Conservation (phyloP, 2,329 filamentous ascomycete species). For the Plenodomus biglobosus region DNA sequence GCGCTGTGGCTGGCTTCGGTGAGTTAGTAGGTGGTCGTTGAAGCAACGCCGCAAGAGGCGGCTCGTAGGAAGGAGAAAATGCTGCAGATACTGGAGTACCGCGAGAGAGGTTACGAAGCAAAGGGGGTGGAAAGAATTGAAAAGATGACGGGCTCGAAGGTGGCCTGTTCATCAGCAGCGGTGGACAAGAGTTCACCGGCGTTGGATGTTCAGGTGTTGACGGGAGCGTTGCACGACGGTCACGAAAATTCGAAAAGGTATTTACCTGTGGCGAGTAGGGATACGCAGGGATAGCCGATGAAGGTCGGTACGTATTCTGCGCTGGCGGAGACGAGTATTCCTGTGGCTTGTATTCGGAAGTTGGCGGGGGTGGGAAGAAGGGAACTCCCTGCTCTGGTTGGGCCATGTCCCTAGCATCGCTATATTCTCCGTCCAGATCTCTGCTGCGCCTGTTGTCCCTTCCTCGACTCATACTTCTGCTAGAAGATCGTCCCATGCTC, state of each 20-base stretch:
- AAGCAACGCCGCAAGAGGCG: constrained; percentile 39
- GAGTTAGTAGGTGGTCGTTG: constrained; percentile 38
- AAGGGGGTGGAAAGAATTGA: constrained; percentile 18
- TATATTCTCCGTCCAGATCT: constrained; percentile 29
- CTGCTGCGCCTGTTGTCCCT: constrained; percentile 27
- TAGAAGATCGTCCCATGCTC: constrained; percentile 28
- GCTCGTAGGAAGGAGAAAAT: constrained; percentile 41
- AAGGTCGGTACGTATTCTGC: constrained; percentile 24
- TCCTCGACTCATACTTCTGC: constrained; percentile 33
- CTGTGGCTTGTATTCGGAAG: constrained; percentile 38
- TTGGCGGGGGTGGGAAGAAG: constrained; percentile 39
- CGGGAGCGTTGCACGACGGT: constrained; percentile 32
- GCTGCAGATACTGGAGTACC: constrained; percentile 34
- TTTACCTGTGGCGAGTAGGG: constrained; percentile 43
- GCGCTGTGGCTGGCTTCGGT: constrained; percentile 27
- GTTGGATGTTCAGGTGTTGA: constrained; percentile 23
- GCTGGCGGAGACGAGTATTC: constrained; percentile 31
- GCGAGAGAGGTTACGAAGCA: constrained; percentile 23
- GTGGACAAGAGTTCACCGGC: constrained; percentile 24
- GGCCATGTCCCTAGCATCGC: constrained; percentile 28
- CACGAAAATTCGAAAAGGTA: constrained; percentile 26
- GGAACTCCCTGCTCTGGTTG: constrained; percentile 29
- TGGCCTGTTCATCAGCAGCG: constrained; percentile 24
- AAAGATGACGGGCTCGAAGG: constrained; percentile 20
- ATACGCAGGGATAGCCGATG: constrained; percentile 30